Percentiles rank a stretch among this genome's conserved stretches.
These are phyloP conservation scores for Mycena olivaceomarginata DNA, from an alignment of 768 basidiomycete species.

Conservation along the genomic window DNA sequence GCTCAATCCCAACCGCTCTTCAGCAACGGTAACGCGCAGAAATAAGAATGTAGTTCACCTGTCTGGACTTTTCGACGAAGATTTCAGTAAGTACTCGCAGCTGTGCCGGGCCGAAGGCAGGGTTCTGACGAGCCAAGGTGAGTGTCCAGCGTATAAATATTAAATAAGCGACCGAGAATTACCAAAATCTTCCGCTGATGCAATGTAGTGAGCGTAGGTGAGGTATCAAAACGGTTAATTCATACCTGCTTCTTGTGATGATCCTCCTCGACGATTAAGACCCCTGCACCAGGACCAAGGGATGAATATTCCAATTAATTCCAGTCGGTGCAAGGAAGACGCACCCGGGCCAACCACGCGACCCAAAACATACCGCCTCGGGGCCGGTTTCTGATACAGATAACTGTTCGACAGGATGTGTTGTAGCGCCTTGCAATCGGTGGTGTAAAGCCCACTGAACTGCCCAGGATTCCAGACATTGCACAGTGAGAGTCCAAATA, in stretches of 20 bases:
- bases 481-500: no score
- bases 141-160: not conserved
- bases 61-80: constrained; percentile 18
- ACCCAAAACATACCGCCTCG: constrained; percentile 6
- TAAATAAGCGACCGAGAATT: not conserved
- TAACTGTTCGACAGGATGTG: constrained; percentile 64
- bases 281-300: not conserved
- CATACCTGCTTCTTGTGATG: constrained; percentile 16
- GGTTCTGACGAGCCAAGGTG: not conserved
- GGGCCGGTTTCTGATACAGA: constrained; percentile 64
- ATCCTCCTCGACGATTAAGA: constrained; percentile 6
- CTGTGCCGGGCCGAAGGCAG: constrained; percentile 17
- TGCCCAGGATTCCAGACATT: not conserved
- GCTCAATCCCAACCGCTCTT: constrained; percentile 41
- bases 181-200: constrained; percentile 19
- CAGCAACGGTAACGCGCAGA: no score
- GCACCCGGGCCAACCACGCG: constrained; percentile 3
- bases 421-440: constrained; percentile 68
- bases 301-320: not conserved
- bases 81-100: constrained; percentile 7
- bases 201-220: not conserved
- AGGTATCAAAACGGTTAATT: not conserved
- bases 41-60: not conserved
- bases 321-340: not conserved
- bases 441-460: constrained; percentile 59